Conservation (phyloP, 2,329 filamentous ascomycete species). For the Plenodomus tracheiphilus region DNA sequence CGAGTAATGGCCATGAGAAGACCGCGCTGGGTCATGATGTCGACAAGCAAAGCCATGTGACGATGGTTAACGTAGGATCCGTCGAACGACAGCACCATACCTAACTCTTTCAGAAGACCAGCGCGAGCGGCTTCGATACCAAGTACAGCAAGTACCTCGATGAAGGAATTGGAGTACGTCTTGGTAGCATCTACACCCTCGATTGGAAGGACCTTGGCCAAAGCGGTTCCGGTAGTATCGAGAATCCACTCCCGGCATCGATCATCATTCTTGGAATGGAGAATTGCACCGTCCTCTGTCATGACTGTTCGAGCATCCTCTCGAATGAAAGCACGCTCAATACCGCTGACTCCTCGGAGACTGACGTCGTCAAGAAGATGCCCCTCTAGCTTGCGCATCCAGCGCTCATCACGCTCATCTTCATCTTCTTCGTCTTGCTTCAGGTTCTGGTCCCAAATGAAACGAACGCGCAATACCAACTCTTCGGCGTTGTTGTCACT, state of each 20-base stretch:
- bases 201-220: conserved; percentile 81
- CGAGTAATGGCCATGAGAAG: conserved; percentile 94
- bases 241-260: conserved; percentile 92
- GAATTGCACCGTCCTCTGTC: conserved; percentile 74
- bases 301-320: conserved; percentile 48
- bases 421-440: conserved; percentile 73
- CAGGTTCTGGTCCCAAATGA: conserved; percentile 62
- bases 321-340: conserved; percentile 92
- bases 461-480: conserved; percentile 89
- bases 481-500: conserved; percentile 97
- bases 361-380: conserved; percentile 91
- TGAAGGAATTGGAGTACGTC: conserved; percentile 94
- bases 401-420: conserved; percentile 73
- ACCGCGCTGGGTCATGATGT: conserved; percentile 97
- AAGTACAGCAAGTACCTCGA: conserved; percentile 91
- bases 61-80: conserved; percentile 99
- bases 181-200: conserved; percentile 84
- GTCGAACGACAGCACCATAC: conserved; percentile 92
- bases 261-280: conserved; percentile 72
- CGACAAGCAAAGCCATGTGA: conserved; percentile 90
- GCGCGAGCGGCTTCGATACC: conserved; percentile 93
- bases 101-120: conserved; percentile 84
- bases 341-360: conserved; percentile 84
- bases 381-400: conserved; percentile 83
- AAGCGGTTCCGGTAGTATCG: conserved; percentile 87